Base-by-base conservation (phyloP, 164 flowering plant genomes). In the Paratinospora sagittata region DNA sequence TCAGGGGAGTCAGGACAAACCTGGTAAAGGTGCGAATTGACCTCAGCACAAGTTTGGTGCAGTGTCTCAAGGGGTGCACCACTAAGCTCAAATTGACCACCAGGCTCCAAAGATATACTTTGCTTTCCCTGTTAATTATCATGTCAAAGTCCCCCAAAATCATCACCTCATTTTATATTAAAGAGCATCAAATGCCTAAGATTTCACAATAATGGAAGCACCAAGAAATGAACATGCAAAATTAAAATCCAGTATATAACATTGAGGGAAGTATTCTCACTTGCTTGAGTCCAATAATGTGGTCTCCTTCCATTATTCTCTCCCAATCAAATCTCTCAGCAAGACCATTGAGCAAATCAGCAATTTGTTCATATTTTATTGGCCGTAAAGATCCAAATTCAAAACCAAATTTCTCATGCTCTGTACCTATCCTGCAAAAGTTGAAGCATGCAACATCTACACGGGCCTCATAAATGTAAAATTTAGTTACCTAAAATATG, bases 291-390 rank as follows among this genome's bases (percentile, higher is more conserved):
- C 99, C 99, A 76, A 96, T 93, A 63, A 93, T 90, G 63, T 93
- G 65, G 72, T 96, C 95, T 34, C 91, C 98, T 84, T 96, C 99
- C 93, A 96, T 85, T 71, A 93, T 49, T 84, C 89, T 96, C 19
- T 93, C 99, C 99, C 99, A 96, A 65, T 93, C 95, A 81, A 96
- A 96, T 81, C 99, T 88, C 84, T 93, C 99, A 24, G 98, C 81
- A 74, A 96, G 86, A 57, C 95, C 85, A 80, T 91, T 73, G 9
- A 96, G 98, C 85, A 96, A 80, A 70, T 89, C 88, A 11, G 93
- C 84, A 78, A 96, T 93, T 79, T 93, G 98, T 47, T 89, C 93
- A 82, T 93, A 91, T 52, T 78, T 90, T 82, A 96, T 81, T 11
- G 99, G 98, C 6, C 86, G 83, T 72, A 91, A 77, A 68, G 88